A percentile compares a stretch with the other conserved stretches of the same genome.
phyloP scores from a whole-genome alignment of 1,284 basidiomycete species.

The Ceratobasidium sp. region DNA sequence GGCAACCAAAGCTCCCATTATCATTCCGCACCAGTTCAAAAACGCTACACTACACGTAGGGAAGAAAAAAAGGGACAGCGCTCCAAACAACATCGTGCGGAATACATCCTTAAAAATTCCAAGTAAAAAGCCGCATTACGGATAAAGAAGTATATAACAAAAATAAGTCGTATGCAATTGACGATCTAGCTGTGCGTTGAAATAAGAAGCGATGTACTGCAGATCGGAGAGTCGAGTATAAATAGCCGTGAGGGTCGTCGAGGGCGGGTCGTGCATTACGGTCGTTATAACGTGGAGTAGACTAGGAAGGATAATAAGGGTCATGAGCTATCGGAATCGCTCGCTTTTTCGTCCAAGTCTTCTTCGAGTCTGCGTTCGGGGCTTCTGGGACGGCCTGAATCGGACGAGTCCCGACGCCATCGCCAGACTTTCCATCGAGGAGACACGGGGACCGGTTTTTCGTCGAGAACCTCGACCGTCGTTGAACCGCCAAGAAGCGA shows the following conservation, averaged over 20 bases:
- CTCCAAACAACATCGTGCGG: neutral
- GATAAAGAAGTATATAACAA: constrained; percentile 29
- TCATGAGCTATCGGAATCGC: neutral
- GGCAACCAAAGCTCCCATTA: constrained; percentile 18
- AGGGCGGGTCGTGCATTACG: constrained; percentile 5
- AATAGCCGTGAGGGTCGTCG: constrained; percentile 17
- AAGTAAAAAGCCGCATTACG: constrained; percentile 12
- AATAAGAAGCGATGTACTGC: constrained; percentile 8
- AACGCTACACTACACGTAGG: neutral
- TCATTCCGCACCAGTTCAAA: constrained; percentile 23
- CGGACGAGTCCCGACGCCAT: constrained; percentile 1
- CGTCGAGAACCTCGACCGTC: constrained; percentile 5
- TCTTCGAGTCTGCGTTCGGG: constrained; percentile 35
- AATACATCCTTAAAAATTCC: constrained; percentile 8
- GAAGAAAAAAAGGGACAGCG: neutral
- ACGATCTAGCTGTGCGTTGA: constrained; percentile 28
- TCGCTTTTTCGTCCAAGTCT: constrained; percentile 32
- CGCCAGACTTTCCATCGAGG: constrained; percentile 38
- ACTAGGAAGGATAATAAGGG: neutral
- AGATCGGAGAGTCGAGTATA: neutral
- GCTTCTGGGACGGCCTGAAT: constrained; percentile 6
- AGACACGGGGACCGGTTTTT: constrained; percentile 16
- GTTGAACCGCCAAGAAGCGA: constrained; percentile 59
- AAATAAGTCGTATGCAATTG: constrained; percentile 7
- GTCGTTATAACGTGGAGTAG: constrained; percentile 3